Evolutionary conservation across 768 basidiomycete species (phyloP).

Genomic region (Termitomyces sp.): DNA sequence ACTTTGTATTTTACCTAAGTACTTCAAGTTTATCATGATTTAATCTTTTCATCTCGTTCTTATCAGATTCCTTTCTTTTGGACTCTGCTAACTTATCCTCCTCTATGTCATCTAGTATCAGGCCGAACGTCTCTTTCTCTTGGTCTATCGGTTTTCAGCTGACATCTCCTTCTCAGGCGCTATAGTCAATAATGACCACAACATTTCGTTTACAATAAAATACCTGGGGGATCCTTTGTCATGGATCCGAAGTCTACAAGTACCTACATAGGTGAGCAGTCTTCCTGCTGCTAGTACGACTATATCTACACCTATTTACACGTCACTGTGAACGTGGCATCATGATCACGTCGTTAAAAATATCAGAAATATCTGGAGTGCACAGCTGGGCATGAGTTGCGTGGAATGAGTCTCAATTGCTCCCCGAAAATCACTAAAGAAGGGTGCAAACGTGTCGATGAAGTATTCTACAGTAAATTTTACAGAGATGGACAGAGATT

Average conservation of each 20-base stretch:
- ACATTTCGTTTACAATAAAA: neutral
- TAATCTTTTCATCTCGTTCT: neutral
- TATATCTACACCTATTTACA: neutral
- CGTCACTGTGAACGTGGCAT: neutral
- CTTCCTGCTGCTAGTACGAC: neutral
- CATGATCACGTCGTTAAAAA: neutral
- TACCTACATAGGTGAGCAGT: neutral
- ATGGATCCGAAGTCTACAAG: neutral
- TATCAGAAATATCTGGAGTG: neutral
- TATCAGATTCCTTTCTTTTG: neutral
- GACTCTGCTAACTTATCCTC: neutral
- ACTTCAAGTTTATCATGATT: too few species aligned
- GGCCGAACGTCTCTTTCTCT: neutral
- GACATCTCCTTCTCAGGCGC: neutral
- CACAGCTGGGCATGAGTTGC: neutral
- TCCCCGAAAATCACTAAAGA: neutral
- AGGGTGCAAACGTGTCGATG: conserved; percentile 4
- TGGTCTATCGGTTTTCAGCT: neutral
- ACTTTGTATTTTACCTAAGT: neutral
- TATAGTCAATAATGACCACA: neutral
- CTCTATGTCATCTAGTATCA: neutral
- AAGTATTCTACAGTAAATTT: too few species aligned
- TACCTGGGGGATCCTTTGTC: neutral
- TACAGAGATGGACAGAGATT: too few species aligned
- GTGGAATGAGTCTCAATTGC: neutral